These are phyloP conservation scores for Lipomyces japonicus DNA, from an alignment of 805 yeast species.

Conservation along the genomic window DNA sequence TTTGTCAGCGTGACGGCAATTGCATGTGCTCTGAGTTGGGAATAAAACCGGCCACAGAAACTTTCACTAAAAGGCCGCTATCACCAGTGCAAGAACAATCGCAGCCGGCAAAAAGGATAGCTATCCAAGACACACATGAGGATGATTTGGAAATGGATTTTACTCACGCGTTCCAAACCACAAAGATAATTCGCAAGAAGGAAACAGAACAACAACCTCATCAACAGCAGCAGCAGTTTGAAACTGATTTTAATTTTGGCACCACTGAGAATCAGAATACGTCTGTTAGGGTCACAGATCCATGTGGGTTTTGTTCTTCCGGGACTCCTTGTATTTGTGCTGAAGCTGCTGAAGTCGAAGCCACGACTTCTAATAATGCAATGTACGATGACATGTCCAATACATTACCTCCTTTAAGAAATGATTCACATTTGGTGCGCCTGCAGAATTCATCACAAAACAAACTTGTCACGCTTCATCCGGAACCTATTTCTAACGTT, in stretches of 20 bases:
- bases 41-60: slow-evolving; percentile 22
- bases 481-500: slow-evolving; percentile 47
- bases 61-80: slow-evolving; percentile 16
- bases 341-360: slow-evolving; percentile 53
- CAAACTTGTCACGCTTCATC: slow-evolving; percentile 57
- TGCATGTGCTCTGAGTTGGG: slow-evolving; percentile 27
- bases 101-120: neutral
- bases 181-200: slow-evolving; percentile 9
- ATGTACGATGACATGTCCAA: slow-evolving; percentile 14
- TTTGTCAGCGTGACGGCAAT: slow-evolving; percentile 25
- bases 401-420: slow-evolving; percentile 24
- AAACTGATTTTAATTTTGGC: slow-evolving; percentile 3
- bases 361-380: slow-evolving; percentile 18
- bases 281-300: slow-evolving; percentile 60
- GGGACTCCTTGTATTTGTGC: slow-evolving; percentile 90
- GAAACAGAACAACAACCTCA: neutral
- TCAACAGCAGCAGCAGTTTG: slow-evolving; percentile 6
- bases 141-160: slow-evolving; percentile 27
- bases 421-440: slow-evolving; percentile 21
- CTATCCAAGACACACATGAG: slow-evolving; percentile 4
- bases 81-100: neutral
- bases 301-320: slow-evolving; percentile 92
- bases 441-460: slow-evolving; percentile 30
- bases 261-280: slow-evolving; percentile 41
- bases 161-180: slow-evolving; percentile 25